These are phyloP conservation scores for Thelephora ganbajun DNA, from an alignment of 768 basidiomycete genomes.

Conservation along the genomic window DNA sequence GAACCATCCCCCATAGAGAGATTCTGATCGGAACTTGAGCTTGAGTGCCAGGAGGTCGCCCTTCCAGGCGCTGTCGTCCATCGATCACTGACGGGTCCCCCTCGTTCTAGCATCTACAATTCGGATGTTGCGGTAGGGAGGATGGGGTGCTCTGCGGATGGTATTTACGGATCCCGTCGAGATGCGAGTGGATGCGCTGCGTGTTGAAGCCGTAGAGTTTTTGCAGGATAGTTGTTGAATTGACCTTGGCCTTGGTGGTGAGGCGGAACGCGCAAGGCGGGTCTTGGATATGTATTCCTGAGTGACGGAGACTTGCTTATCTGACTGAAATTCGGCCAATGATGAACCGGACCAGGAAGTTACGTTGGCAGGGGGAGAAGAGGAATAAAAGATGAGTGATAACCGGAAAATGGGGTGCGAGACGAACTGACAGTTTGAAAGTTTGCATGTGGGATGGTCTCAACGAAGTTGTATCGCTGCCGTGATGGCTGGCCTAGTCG, in stretches of 20 bases:
- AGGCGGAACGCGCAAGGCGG: conserved; percentile 8
- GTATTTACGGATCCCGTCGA: too few relatives aligned
- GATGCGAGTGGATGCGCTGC: too few relatives aligned
- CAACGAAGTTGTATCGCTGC: conserved; percentile 1
- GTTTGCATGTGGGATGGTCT: not conserved
- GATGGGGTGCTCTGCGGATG: too few relatives aligned
- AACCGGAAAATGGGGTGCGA: conserved; percentile 9
- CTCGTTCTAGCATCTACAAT: too few relatives aligned
- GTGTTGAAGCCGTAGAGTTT: conserved; percentile 17
- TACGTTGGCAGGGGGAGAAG: not conserved
- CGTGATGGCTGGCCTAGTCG: conserved; percentile 1
- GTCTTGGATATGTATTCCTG: conserved; percentile 7
- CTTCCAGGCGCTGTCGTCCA: too few relatives aligned
- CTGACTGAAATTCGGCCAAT: not conserved
- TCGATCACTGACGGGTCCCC: too few relatives aligned
- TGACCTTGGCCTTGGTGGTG: conserved; percentile 2
- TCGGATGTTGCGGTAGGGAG: too few relatives aligned
- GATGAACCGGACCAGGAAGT: not conserved
- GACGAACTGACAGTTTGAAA: conserved; percentile 10
- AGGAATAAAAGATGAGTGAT: too few relatives aligned
- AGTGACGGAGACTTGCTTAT: not conserved
- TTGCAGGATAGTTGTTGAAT: conserved; percentile 19
- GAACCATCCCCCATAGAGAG: too few relatives aligned
- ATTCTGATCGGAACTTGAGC: too few relatives aligned
- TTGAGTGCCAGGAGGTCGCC: too few relatives aligned